Percentiles rank a stretch among this genome's conserved stretches.
These are phyloP conservation scores for Ormosia emarginata DNA, from an alignment of 306 rosid genomes.

Conservation along the genomic window DNA sequence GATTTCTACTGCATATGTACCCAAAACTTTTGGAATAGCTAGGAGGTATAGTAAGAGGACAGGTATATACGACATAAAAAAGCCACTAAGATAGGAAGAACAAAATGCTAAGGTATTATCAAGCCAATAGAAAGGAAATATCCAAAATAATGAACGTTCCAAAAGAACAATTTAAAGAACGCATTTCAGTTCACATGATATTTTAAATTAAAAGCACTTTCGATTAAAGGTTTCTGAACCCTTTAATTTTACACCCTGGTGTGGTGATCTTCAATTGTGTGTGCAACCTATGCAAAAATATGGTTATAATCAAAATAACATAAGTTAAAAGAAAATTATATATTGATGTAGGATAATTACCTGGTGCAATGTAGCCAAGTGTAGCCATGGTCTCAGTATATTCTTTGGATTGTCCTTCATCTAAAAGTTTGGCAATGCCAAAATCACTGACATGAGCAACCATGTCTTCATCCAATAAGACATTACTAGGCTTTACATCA, in stretches of 20 bases:
- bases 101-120: background rate
- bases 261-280: background rate
- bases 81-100: background rate
- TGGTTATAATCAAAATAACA: background rate
- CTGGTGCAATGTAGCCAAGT: conserved; percentile 19
- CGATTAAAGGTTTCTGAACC: background rate
- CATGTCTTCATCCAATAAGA: conserved; percentile 14
- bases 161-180: background rate
- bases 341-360: background rate
- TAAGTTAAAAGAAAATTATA: background rate
- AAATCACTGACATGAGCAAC: conserved; percentile 19
- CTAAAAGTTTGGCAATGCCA: conserved; percentile 15
- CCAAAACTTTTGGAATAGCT: background rate
- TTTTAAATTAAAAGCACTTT: background rate
- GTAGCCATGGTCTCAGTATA: conserved; percentile 10
- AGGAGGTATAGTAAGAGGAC: background rate
- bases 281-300: background rate
- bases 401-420: background rate
- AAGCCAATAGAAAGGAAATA: background rate
- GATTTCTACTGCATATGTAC: background rate
- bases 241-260: background rate
- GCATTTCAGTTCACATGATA: background rate
- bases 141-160: background rate
- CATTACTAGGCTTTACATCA: conserved; percentile 14
- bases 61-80: background rate